These are phyloP conservation scores for Boletus smithii DNA, from an alignment of 1,284 basidiomycete species.

Conservation along the genomic window DNA sequence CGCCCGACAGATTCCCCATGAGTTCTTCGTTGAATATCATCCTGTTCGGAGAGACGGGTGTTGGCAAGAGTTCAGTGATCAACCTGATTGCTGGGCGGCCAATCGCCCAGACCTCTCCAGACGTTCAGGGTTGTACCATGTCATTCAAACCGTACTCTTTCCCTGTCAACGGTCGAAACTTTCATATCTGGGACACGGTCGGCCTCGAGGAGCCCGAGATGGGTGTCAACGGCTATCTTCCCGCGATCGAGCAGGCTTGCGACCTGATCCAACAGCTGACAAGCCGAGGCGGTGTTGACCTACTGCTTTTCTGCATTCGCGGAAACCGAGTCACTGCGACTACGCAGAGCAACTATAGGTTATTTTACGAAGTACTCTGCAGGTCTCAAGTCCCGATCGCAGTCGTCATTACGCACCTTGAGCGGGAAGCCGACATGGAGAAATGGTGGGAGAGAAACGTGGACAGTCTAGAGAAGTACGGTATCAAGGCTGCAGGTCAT, in stretches of 20 bases:
- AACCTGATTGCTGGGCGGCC: constrained; percentile 31
- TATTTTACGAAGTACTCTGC: constrained; percentile 38
- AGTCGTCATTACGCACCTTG: constrained; percentile 39
- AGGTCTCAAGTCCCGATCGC: constrained; percentile 36
- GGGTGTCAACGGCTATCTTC: constrained; percentile 24
- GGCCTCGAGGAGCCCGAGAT: constrained; percentile 38
- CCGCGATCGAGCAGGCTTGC: constrained; percentile 37
- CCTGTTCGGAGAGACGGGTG: constrained; percentile 33
- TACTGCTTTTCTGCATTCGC: constrained; percentile 40
- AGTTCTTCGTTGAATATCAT: constrained; percentile 29
- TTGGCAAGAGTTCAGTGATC: constrained; percentile 35
- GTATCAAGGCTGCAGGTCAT: constrained; percentile 26
- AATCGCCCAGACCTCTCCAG: constrained; percentile 26
- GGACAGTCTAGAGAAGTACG: constrained; percentile 20
- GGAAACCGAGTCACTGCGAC: constrained; percentile 34
- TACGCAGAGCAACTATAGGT: constrained; percentile 36
- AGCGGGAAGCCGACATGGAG: constrained; percentile 34
- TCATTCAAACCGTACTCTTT: constrained; percentile 28
- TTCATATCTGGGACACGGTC: constrained; percentile 39
- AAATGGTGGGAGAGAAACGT: constrained; percentile 32
- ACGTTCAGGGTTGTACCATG: constrained; percentile 31
- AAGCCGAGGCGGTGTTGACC: constrained; percentile 32
- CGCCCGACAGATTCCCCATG: constrained; percentile 18
- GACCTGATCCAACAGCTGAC: constrained; percentile 33
- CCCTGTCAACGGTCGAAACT: constrained; percentile 6